phyloP scores from a whole-genome alignment of 495 filamentous ascomycete species.

The Neurospora sp. region DNA sequence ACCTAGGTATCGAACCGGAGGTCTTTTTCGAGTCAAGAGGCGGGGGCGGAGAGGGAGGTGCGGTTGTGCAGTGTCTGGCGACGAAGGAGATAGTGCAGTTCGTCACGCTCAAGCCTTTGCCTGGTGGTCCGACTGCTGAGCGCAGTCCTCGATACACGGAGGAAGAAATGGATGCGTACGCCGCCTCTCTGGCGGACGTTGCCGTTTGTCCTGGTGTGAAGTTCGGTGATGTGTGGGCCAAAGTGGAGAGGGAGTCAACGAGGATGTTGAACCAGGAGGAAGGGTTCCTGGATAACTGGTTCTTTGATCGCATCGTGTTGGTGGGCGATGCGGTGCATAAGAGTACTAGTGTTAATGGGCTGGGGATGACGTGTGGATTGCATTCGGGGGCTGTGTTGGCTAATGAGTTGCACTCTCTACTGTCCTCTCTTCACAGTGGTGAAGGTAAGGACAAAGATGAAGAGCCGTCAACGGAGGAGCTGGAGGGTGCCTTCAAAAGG shows the following conservation, averaged over 20 bases:
- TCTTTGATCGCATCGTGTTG: conserved; percentile 27
- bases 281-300: conserved; percentile 27
- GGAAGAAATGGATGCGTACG: not conserved
- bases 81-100: not conserved
- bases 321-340: conserved; percentile 37
- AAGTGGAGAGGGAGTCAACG: not conserved
- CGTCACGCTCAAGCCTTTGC: not conserved
- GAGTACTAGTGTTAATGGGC: not conserved
- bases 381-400: not conserved
- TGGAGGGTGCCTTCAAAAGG: not conserved
- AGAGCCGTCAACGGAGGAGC: not conserved
- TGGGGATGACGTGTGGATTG: not conserved
- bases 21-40: not conserved
- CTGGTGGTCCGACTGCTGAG: not conserved
- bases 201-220: not conserved
- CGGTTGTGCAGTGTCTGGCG: not conserved
- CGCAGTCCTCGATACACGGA: not conserved
- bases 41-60: not conserved
- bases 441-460: not conserved
- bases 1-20: not conserved
- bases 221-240: not conserved
- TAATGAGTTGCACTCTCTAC: not conserved
- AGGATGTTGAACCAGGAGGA: conserved; percentile 31
- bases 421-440: not conserved
- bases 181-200: not conserved